phyloP scores from a whole-genome alignment of 2,329 filamentous ascomycete genomes.

The Fusarium paranaense region DNA sequence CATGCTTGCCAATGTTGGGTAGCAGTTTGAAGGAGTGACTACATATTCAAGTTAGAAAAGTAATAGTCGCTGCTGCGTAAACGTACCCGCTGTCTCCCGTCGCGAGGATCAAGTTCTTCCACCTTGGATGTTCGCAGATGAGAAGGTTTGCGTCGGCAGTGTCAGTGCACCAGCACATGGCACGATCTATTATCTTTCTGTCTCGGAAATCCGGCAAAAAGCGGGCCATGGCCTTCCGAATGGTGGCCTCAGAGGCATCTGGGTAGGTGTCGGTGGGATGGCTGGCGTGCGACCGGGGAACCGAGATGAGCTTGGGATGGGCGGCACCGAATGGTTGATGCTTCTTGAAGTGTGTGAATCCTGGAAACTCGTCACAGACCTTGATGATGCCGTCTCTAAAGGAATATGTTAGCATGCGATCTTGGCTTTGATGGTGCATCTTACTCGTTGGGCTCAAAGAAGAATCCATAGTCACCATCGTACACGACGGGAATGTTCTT shows the following conservation, averaged over 20 bases:
- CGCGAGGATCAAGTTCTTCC: conserved; percentile 12
- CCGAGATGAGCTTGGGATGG: conserved; percentile 6
- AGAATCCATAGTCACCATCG: conserved; percentile 15
- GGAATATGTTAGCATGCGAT: not conserved
- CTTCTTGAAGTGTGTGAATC: conserved; percentile 2
- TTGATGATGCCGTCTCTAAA: conserved; percentile 6
- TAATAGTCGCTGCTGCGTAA: not conserved
- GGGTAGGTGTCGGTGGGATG: conserved; percentile 16
- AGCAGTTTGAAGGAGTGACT: conserved; percentile 8
- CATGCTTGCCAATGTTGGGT: conserved; percentile 14
- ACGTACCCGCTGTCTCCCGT: conserved; percentile 17
- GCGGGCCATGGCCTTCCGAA: conserved; percentile 4
- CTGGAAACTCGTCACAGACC: conserved; percentile 16
- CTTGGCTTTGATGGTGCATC: not conserved
- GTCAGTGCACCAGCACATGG: conserved; percentile 19
- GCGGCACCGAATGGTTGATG: conserved; percentile 4
- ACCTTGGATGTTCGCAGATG: conserved; percentile 14
- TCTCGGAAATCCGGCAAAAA: conserved; percentile 2
- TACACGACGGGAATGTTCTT: conserved; percentile 8
- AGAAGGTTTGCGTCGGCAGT: conserved; percentile 14
- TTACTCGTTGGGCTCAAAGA: conserved; percentile 18
- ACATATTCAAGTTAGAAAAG: not conserved
- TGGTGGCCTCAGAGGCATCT: not conserved
- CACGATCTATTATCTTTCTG: not conserved
- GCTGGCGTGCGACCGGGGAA: conserved; percentile 6